Base-by-base conservation (phyloP, 192 early-diverging fungal genomes). In the Linnemannia zychae region DNA sequence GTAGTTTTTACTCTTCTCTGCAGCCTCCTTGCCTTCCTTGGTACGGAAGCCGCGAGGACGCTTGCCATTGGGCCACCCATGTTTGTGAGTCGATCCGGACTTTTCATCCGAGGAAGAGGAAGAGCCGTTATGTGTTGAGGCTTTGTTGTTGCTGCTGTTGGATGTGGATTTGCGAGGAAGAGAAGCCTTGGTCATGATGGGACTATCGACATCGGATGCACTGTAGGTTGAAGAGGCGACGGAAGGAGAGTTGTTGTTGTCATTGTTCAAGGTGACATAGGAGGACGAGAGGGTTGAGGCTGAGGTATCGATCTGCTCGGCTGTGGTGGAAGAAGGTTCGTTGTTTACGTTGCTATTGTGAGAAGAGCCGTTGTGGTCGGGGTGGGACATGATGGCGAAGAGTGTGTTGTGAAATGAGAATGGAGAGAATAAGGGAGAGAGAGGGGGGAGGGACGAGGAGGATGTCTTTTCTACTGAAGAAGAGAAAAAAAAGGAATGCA, bases 21-120 rank as follows among this genome's bases (percentile, higher is more conserved):
- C 83, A 22, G 77, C 74, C 11, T 85, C 83, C 68, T 79, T 85
- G n/a, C 83, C 83, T 65, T 85, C 83, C 40, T 74, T 37, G 22
- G 83, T 85, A 12, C 77, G 83, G 63, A 63, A 85, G 18, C 83
- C 83, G 28, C 74, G 73, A 37, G 83, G 83, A 53, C 83, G 74
- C 36, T 85, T 85, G 60, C 83, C 83, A 37, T 85, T 85, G 38
- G 78, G 77, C 83, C 83, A 85, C 31, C 75, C 74, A 47, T 78
- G 68, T 48, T 52, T 71, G 53, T 85, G 76, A 17, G 63, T 48
- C 63, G 69, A 77, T 28, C 67, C 60, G 18, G 67, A 67, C 38
- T 28, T 66, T 37, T 48, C 47, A 38, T 24, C 17, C 48, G 49
- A 28, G 28, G 18, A 33, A 20, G 40, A 33, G 15, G 48, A 11